Base-by-base conservation (phyloP, 352 stramenopile species). In the Thraustochytrium striatum region DNA sequence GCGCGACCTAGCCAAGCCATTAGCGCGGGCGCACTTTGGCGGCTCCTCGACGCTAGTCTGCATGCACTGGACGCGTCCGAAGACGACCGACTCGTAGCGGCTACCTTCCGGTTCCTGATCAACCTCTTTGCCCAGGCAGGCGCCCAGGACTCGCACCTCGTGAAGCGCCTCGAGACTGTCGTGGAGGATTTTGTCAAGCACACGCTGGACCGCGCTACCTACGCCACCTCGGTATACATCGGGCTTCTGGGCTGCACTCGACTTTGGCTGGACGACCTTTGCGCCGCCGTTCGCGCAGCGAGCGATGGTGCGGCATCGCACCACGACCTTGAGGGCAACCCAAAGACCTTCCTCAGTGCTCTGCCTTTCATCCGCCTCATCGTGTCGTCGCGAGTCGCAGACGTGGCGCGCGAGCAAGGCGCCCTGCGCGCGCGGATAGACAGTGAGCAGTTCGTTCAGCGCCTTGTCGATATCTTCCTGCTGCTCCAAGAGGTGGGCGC, bases 21-120 rank as follows among this genome's bases (percentile, higher is more conserved):
- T 25, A 3, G n/a, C 2, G 8, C 30, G 65, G 30, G 30, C 21
- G 30, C 52, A 75, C 32, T 36, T 75, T 25, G 65, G 25, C 25
- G 5, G 7, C 32, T 75, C 25, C 44, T 75, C 19, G 65, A 75
- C 39, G 8, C 9, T 8, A 5, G 41, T 21, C 61, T 75, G 25
- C 21, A 16, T 32, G 36, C 30, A 8, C 43, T 75, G 65, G 65
- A 75, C 36, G 32, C 35, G 3, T n/a, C 52, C 19, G 65, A 75
- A n/a, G 65, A 75, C 65, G 65, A 75, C 47, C 43, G 28, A 1
- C 9, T 75, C 50, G 52, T 75, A 5, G 41, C 58, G 32, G 9
- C n/a, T 19, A 43, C 65, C 16, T 75, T 75, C 36, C 21, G n/a
- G 5, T 21, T 41, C 5, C 65, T 75, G n/a, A 38, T 70, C 36